Evolutionary conservation across 306 rosid species (phyloP), one percentile per base, ranked within the genome.

Genomic region (Elaeagnus macrophylla): DNA sequence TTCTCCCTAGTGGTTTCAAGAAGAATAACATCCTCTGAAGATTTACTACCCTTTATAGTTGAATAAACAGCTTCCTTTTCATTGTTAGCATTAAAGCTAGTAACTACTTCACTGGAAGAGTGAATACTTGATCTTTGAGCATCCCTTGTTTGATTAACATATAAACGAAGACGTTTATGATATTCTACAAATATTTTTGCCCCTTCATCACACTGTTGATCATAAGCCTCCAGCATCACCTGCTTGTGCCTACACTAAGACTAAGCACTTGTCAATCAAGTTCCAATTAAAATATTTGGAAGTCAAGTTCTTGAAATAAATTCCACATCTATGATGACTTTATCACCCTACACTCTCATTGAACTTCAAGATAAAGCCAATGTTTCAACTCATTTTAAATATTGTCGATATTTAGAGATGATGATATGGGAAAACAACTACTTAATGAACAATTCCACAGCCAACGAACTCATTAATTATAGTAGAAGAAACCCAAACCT

Each of bases 31-130:
- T 93, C 99, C 49, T 93, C 99, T 13, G 82, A 70, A 16, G 84
- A 76, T 77, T 93, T 93, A 60, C 80, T 61, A 38, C 94, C 75
- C 78, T 81, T 84, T 36, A 87, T 80, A 56, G 99, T 87, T 68
- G 99, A 87, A 77, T 93, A 93, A 51, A 93, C 89, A 64, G 96
- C 77, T 72, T 84, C 99, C 78, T 78, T 87, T 75, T 87, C 94
- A 78, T 64, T 71, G 60, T 69, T 83, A 60, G 79, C 66, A 77
- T 79, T 61, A 66, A 82, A 82, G 75, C 70, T 82, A 43, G 63
- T 83, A 39, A 65, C 56, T 60, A 56, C 75, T 54, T 93, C 95
- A 56, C 65, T 41, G 55, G 96, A 78, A 59, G 94, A 76, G 67
- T 87, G 93, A 68, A 67, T 79, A 62, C 79, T 83, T 9, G 80